A percentile compares a stretch with the other conserved stretches of the same genome.
Evolutionary conservation across 2,329 filamentous ascomycete species (phyloP).

Genomic region (Aspergillus sergii): DNA sequence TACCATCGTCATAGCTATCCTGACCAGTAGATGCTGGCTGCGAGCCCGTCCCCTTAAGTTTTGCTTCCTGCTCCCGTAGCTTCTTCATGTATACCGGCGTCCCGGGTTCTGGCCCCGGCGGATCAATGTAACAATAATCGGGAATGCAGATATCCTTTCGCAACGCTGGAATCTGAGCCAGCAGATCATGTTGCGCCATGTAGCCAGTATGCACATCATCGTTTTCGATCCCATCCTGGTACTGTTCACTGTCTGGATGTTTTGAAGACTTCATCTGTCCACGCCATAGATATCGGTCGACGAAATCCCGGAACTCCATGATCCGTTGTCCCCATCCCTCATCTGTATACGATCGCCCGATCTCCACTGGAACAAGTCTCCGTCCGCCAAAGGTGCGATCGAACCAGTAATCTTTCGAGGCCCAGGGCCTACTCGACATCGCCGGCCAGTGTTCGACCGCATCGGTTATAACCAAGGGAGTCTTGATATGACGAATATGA

Average conservation of each 20-base stretch:
- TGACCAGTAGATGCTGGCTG: background rate
- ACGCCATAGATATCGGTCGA: constrained; percentile 61
- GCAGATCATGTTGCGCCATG: constrained; percentile 87
- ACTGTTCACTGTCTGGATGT: background rate
- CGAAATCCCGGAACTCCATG: constrained; percentile 72
- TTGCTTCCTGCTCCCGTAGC: constrained; percentile 25
- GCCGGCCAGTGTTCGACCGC: constrained; percentile 77
- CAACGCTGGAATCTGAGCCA: constrained; percentile 77
- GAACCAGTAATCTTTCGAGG: constrained; percentile 71
- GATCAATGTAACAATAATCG: constrained; percentile 78
- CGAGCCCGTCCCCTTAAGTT: constrained; percentile 5
- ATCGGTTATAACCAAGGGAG: constrained; percentile 70
- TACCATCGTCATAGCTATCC: background rate
- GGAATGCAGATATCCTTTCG: constrained; percentile 76
- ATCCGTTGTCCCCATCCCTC: constrained; percentile 81
- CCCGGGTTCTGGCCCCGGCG: constrained; percentile 58
- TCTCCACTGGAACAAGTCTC: constrained; percentile 81
- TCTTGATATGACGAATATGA: constrained; percentile 54
- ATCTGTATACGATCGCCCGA: constrained; percentile 86
- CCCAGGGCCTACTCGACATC: constrained; percentile 68
- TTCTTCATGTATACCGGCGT: constrained; percentile 50
- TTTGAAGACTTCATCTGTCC: constrained; percentile 6
- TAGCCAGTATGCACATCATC: constrained; percentile 63
- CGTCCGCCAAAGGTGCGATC: constrained; percentile 73
- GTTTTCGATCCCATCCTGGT: constrained; percentile 10